Evolutionary conservation across 176 grass and related monocot species (phyloP).

Genomic region (Alopecurus myosuroides): DNA sequence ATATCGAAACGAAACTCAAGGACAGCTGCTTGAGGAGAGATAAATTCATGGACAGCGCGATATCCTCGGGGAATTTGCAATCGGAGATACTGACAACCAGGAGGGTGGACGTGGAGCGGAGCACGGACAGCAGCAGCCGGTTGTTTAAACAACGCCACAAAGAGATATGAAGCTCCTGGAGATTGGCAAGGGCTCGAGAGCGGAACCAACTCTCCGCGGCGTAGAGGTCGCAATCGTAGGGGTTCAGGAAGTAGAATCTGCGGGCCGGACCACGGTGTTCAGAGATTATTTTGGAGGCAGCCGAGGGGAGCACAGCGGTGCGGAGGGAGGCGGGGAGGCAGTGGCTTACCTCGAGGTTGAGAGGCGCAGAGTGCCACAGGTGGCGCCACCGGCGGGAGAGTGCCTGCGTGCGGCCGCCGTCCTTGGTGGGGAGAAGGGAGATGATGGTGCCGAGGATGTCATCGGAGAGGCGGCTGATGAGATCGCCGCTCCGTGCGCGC

Average conservation of each 20-base stretch:
- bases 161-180: neutral
- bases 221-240: neutral
- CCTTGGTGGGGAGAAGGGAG: neutral
- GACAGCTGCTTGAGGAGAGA: neutral
- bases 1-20: neutral
- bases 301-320: neutral
- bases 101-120: neutral
- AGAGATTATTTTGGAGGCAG: neutral
- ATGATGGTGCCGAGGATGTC: neutral
- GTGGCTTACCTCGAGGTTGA: neutral
- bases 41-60: neutral
- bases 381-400: neutral
- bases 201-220: neutral
- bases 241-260: neutral
- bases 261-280: neutral
- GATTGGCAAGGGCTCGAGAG: neutral
- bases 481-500: neutral
- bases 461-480: neutral
- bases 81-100: neutral
- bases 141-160: too few species aligned
- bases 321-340: neutral
- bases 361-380: neutral
- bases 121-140: neutral
- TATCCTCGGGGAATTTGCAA: neutral
- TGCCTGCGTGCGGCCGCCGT: neutral